Conservation (phyloP, 495 filamentous ascomycete species). For the Glarea lozoyensis region DNA sequence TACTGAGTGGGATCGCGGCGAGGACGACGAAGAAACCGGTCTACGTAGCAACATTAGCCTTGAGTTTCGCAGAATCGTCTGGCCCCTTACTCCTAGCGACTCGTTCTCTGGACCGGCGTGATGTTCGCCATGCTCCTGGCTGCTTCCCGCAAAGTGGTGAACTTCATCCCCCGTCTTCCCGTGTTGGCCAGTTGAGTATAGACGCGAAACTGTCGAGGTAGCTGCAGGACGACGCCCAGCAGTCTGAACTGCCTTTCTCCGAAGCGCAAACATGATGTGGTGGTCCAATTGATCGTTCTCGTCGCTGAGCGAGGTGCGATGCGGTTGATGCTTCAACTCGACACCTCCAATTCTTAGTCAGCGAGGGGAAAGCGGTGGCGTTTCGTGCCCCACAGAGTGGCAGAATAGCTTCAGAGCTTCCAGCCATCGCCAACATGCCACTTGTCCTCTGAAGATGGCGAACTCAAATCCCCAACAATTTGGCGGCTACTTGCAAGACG, state of each 20-base stretch:
- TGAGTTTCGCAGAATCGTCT: no score
- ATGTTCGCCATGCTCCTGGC: slow-evolving; percentile 18
- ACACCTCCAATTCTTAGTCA: slow-evolving; percentile 12
- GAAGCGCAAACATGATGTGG: slow-evolving; percentile 21
- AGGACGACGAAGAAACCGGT: slow-evolving; percentile 57
- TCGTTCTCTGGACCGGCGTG: slow-evolving; percentile 51
- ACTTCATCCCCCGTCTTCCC: slow-evolving; percentile 5
- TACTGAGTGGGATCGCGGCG: slow-evolving; percentile 45
- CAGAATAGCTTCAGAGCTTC: background rate
- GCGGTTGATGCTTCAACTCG: no score
- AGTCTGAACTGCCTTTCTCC: slow-evolving; percentile 20
- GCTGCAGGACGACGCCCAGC: slow-evolving; percentile 10
- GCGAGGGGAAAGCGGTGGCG: background rate
- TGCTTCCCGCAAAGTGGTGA: slow-evolving; percentile 3
- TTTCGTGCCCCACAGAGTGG: slow-evolving; percentile 10
- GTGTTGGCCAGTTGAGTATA: slow-evolving; percentile 8
- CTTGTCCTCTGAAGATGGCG: slow-evolving; percentile 17
- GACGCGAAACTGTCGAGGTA: background rate
- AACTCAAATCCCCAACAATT: background rate
- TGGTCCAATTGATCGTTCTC: slow-evolving; percentile 21
- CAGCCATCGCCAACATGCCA: slow-evolving; percentile 3
- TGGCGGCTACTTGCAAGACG: slow-evolving; percentile 4
- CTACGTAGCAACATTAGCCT: no score
- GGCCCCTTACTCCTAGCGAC: slow-evolving; percentile 51
- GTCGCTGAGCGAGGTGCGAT: slow-evolving; percentile 5